Evolutionary conservation across 148 eudicot genomes (phyloP).

Genomic region (Polygonum aviculare): DNA sequence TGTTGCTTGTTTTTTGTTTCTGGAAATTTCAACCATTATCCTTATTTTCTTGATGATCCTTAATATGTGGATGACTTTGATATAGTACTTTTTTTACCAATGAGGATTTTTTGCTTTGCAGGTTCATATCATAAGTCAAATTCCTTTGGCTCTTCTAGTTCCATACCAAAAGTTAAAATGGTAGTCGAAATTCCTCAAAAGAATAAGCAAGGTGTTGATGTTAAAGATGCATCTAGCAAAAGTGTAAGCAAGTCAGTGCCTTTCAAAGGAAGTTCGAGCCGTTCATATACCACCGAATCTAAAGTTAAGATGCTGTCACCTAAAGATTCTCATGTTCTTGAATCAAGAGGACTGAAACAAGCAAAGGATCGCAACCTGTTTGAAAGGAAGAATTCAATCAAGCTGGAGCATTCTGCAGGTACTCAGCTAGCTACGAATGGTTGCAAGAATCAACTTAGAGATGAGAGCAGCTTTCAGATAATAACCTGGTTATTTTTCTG

Average conservation of each 20-base stretch:
- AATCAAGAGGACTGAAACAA: constrained; percentile 45
- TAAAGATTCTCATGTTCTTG: constrained; percentile 48
- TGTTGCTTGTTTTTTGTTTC: not conserved
- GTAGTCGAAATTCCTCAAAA: constrained; percentile 59
- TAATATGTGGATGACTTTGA: not conserved
- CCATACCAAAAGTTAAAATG: constrained; percentile 51
- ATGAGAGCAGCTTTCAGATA: constrained; percentile 23
- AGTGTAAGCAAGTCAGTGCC: constrained; percentile 61
- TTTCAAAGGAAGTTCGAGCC: constrained; percentile 46
- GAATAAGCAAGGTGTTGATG: constrained; percentile 47
- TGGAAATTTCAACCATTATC: not conserved
- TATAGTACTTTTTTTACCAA: constrained; percentile 8
- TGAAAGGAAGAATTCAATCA: constrained; percentile 63
- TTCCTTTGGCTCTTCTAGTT: constrained; percentile 53
- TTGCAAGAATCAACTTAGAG: constrained; percentile 24
- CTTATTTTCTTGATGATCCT: not conserved
- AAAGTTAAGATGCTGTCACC: constrained; percentile 85
- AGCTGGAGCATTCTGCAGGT: constrained; percentile 31
- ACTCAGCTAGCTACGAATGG: constrained; percentile 28
- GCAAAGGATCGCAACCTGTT: constrained; percentile 40
- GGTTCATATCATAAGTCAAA: constrained; percentile 66
- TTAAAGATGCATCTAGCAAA: constrained; percentile 42
- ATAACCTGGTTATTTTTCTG: not conserved
- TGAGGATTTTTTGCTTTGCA: constrained; percentile 23
- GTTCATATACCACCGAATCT: constrained; percentile 41